These are phyloP conservation scores for Chenopodium berlandieri DNA, from an alignment of 148 eudicot species.

Conservation along the genomic window DNA sequence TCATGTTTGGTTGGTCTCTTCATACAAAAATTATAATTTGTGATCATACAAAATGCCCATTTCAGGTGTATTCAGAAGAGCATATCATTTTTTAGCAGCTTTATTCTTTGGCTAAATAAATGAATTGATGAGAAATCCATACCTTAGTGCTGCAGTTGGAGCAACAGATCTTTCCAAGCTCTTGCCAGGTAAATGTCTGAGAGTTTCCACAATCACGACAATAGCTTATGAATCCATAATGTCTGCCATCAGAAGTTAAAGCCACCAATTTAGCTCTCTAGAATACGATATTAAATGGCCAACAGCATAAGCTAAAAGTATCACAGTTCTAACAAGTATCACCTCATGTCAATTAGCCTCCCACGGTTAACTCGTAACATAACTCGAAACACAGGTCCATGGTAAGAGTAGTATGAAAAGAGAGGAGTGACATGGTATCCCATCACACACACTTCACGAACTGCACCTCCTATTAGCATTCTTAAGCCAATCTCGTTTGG, in stretches of 20 bases:
- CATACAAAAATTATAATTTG: too few relatives aligned
- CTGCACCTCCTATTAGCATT: constrained; percentile 92
- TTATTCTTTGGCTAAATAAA: too few relatives aligned
- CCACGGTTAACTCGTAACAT: constrained; percentile 81
- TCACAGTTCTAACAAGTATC: constrained; percentile 1
- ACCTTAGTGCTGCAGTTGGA: constrained; percentile 54
- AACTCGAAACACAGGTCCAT: constrained; percentile 92
- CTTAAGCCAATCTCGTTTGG: constrained; percentile 88
- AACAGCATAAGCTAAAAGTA: not conserved
- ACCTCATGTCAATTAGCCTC: constrained; percentile 58
- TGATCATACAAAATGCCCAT: too few relatives aligned
- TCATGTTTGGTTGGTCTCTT: too few relatives aligned
- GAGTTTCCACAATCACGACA: constrained; percentile 80
- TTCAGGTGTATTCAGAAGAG: too few relatives aligned
- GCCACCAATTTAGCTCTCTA: not conserved
- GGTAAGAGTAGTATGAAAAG: constrained; percentile 94
- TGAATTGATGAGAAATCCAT: constrained; percentile 10
- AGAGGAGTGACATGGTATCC: constrained; percentile 81
- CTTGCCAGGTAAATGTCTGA: constrained; percentile 56
- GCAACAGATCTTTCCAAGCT: constrained; percentile 68
- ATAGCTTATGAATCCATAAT: constrained; percentile 80
- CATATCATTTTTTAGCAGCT: too few relatives aligned
- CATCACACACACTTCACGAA: constrained; percentile 85
- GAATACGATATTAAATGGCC: not conserved
- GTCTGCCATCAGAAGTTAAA: constrained; percentile 41